Conservation (phyloP, 2,329 filamentous ascomycete genomes). For the Colletotrichum caudatum region DNA sequence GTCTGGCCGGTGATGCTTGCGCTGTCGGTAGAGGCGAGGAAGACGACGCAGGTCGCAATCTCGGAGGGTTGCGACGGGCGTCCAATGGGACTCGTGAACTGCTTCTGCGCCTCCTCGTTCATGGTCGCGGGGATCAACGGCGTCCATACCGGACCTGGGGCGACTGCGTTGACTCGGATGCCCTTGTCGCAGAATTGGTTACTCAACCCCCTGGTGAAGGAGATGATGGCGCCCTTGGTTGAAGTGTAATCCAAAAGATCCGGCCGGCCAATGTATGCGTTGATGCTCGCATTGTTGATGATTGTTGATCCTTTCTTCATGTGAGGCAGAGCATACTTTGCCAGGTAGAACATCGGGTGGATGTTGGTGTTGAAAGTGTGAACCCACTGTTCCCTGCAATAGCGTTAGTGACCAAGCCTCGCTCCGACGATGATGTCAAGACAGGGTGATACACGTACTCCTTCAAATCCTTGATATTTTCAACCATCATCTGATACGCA, state of each 20-base stretch:
- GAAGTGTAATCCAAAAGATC: slow-evolving; percentile 87
- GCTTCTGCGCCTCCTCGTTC: slow-evolving; percentile 75
- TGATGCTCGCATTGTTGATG: slow-evolving; percentile 89
- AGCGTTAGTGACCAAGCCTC: neutral
- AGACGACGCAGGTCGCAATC: slow-evolving; percentile 85
- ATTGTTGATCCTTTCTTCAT: slow-evolving; percentile 81
- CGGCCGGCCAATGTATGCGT: slow-evolving; percentile 83
- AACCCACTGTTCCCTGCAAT: slow-evolving; percentile 74
- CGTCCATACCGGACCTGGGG: slow-evolving; percentile 84
- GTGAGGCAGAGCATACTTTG: slow-evolving; percentile 81
- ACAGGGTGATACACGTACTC: slow-evolving; percentile 63
- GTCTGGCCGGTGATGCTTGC: slow-evolving; percentile 79
- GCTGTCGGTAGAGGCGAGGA: slow-evolving; percentile 80
- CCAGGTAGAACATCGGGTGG: slow-evolving; percentile 82
- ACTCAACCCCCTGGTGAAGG: slow-evolving; percentile 81
- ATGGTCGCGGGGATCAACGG: slow-evolving; percentile 81
- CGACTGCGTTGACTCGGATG: slow-evolving; percentile 82
- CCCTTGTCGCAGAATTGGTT: slow-evolving; percentile 80
- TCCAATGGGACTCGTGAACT: slow-evolving; percentile 81
- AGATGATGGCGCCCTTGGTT: slow-evolving; percentile 81
- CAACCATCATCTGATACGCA: slow-evolving; percentile 74
- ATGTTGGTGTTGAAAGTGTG: slow-evolving; percentile 87
- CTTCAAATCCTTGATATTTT: slow-evolving; percentile 76
- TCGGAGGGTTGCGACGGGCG: slow-evolving; percentile 84
- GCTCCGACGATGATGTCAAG: slow-evolving; percentile 24